These are phyloP conservation scores for Tuber borchii DNA, from an alignment of 495 filamentous ascomycete genomes.

Conservation along the genomic window DNA sequence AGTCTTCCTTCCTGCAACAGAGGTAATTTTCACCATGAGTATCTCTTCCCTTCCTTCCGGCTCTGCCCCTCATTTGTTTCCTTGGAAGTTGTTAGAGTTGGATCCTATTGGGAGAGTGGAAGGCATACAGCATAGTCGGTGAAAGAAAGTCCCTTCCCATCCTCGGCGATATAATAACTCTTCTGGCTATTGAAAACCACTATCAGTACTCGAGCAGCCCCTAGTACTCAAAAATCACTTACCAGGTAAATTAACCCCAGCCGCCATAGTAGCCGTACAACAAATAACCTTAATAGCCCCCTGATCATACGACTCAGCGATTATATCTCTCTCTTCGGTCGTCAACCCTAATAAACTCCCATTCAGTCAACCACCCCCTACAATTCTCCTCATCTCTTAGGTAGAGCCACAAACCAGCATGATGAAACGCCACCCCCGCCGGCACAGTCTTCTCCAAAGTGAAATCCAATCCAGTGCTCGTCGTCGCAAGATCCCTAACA, in stretches of 20 bases:
- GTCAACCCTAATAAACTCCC: conserved; percentile 54
- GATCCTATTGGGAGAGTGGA: conserved; percentile 8
- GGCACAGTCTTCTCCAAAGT: conserved; percentile 59
- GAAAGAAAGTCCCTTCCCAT: conserved; percentile 74
- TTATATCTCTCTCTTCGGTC: conserved; percentile 68
- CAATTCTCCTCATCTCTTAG: neutral
- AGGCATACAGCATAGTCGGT: conserved; percentile 62
- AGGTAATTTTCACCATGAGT: conserved; percentile 74
- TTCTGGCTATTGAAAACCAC: conserved; percentile 47
- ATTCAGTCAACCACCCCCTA: neutral
- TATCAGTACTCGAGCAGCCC: neutral
- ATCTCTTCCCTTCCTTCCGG: conserved; percentile 77
- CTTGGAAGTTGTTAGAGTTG: conserved; percentile 43
- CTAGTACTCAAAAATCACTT: neutral
- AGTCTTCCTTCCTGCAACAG: conserved; percentile 63
- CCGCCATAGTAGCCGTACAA: conserved; percentile 78
- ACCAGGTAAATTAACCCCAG: conserved; percentile 65
- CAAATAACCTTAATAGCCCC: conserved; percentile 66
- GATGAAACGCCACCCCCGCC: conserved; percentile 70
- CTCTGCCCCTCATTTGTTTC: conserved; percentile 77
- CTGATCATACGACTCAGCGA: conserved; percentile 65
- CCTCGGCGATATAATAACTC: conserved; percentile 71
- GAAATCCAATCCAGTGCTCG: conserved; percentile 61
- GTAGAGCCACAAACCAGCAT: conserved; percentile 38
- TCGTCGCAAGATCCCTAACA: conserved; percentile 60